Evolutionary conservation across 176 grass and related monocot species (phyloP), one percentile per base, ranked within the genome.

Genomic region (Thalia dealbata): DNA sequence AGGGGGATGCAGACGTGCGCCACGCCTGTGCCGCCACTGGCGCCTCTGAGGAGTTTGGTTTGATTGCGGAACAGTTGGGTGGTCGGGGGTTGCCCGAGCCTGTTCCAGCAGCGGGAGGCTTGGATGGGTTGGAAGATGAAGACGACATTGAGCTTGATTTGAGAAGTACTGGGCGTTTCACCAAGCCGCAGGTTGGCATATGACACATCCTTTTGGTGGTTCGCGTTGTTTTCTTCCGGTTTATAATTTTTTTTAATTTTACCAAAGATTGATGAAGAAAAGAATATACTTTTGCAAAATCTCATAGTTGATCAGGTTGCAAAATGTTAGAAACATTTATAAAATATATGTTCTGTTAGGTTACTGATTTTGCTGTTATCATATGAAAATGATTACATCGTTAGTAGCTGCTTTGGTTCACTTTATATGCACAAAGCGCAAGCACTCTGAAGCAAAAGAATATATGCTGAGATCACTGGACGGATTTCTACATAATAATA

Each of bases 91-190:
- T 73, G 0, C 19, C 7, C 71, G 61, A 61, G 3, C 6, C 48
- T 9, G 32, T 10, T 78, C 56, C 61, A 42, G 61, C 10, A 3
- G 26, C 29, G 14, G 28, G 76, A 61, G 58, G 58, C 3, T 61
- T 61, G 62, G 77, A 73, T 74, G 74, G 51, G 48, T 76, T 71
- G 60, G 87, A 88, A 60, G 87, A 88, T 50, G 95, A 96, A n/a
- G 89, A 88, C 4, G 72, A 30, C 22, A 70, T 86, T 35, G 85
- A n/a, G 15, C 74, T 71, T 23, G 95, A 86, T 41, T 72, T 84
- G 60, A 82, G 83, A 30, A 64, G 73, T 59, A 30, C 74, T 18
- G 81, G 75, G 50, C 82, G 71, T n/a, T 71, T 91, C 2, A 79
- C 73, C 65, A 88, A 68, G 64, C 56, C 83, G 38, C 79, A 88